Base-by-base conservation (phyloP, 2,329 filamentous ascomycete genomes). In the Knoxdaviesia proteae region DNA sequence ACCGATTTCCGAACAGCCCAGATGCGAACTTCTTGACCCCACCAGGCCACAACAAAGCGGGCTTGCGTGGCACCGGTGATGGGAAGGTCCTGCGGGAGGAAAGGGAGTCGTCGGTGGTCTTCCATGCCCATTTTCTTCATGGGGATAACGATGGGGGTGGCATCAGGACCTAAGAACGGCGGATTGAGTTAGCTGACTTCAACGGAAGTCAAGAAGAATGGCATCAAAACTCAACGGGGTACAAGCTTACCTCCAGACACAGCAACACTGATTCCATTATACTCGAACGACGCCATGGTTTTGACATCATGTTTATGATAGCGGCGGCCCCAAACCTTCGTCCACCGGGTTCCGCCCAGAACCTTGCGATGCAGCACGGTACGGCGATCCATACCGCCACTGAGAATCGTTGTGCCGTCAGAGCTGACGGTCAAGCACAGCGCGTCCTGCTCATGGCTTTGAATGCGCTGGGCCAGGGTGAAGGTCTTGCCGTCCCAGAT, bases 221-320 rank as follows among this genome's bases (percentile, higher is more conserved):
- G 20, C 32, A 38, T 37, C 10, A 20, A 20, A 3, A 20, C 20
- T 20, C 20, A 20, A 20, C 20, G 20, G 20, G 20, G 20, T 35
- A 32, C 39, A 34, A 46, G 56, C 68, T 59, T 65, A 83, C 86
- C 90, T 71, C 90, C 90, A 48, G 88, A 92, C 10, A 93, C 82
- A 7, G 94, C 68, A 44, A 96, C 76, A 53, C 84, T 96, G 54
- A 94, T 73, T 41, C 75, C 75, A 41, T 72, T 77, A 42, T 79
- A 79, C 58, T 98, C 90, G 49, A 88, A 96, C 0, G 83, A 77
- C 34, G 86, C 82, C 74, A 96, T 83, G 1, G 84, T 74, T 63
- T 96, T 96, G 52, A 96, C 86, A 61, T 98, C 90, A 58, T 96
- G 87, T 39, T 80, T 75, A 55, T 98, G 90, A 54, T 88, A 87